Evolutionary conservation across 2,329 filamentous ascomycete species (phyloP).

Genomic region (Beauveria brongniartii): DNA sequence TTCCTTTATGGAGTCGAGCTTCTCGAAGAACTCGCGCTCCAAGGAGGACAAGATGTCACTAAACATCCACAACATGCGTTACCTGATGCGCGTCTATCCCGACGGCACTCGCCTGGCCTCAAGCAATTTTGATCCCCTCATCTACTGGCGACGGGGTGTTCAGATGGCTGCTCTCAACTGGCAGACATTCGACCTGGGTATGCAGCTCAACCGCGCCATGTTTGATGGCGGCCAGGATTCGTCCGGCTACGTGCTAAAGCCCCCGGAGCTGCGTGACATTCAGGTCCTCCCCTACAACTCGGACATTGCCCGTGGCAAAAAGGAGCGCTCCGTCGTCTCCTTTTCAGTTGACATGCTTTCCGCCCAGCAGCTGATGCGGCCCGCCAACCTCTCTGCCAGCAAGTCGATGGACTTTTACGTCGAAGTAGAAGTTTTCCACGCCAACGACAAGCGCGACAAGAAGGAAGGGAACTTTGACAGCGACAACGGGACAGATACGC

Average conservation of each 20-base stretch:
- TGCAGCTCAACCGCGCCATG: constrained; percentile 97
- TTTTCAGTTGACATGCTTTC: constrained; percentile 88
- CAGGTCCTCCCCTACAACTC: constrained; percentile 46
- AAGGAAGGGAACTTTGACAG: constrained; percentile 59
- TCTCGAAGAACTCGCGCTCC: constrained; percentile 70
- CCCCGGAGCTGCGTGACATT: constrained; percentile 70
- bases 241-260: constrained; percentile 90
- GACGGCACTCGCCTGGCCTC: constrained; percentile 74
- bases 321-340: constrained; percentile 71
- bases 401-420: constrained; percentile 84
- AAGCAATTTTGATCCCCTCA: constrained; percentile 88
- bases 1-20: constrained; percentile 86
- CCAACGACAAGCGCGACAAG: constrained; percentile 88
- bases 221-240: constrained; percentile 82
- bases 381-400: constrained; percentile 61
- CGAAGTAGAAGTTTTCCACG: constrained; percentile 89
- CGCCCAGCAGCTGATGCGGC: constrained; percentile 86
- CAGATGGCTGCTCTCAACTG: constrained; percentile 98
- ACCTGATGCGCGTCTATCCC: constrained; percentile 91
- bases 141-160: constrained; percentile 89
- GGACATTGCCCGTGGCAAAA: constrained; percentile 51
- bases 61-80: constrained; percentile 83
- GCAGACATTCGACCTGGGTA: constrained; percentile 93
- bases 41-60: constrained; percentile 69
- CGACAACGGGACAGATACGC: constrained; percentile 40